Base-by-base conservation (phyloP, 2,329 filamentous ascomycete genomes). In the Orbilia javanica region DNA sequence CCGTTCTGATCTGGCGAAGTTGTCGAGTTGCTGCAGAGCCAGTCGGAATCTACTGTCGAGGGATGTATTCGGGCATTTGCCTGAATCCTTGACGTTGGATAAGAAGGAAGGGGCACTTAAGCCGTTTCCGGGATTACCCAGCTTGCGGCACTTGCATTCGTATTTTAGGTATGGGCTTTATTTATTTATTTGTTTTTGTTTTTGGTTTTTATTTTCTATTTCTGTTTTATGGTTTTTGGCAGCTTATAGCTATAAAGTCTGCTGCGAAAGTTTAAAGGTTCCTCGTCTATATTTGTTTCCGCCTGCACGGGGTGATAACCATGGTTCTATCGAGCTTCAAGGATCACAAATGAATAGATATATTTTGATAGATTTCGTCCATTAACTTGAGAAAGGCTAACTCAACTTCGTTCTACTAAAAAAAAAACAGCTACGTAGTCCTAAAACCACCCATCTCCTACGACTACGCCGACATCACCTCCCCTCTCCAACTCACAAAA, bases 381-480 rank as follows among this genome's bases (percentile, higher is more conserved):
- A n/a, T n/a, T n/a, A n/a, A n/a, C n/a, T n/a, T n/a, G n/a, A n/a
- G n/a, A 8, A 39, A 39, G 3, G 36, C 42, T 46, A 53, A 53
- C 13, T 10, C 27, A 31, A 15, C 11, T 15, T n/a, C n/a, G n/a
- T n/a, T n/a, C n/a, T n/a, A n/a, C n/a, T n/a, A n/a, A n/a, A n/a
- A n/a, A n/a, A 53, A 53, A 25, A 22, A 20, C 31, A 60, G 55
- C 20, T 60, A 60, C 11, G 55, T 60, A 60, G 55, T 60, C 20
- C 55, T 60, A 29, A 60, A 60, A 60, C 55, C 55, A 10, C 55
- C 55, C 55, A 42, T 60, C 55, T 60, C 55, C 31, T 60, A 42
- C 55, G 55, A 60, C 55, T 60, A 60, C 55, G 11, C 55, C 18
- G n/a, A 39, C 34, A 13, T 60, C 31, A 60, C 55, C 55, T 60